phyloP scores from a whole-genome alignment of 2,329 filamentous ascomycete genomes.

The Phyllosticta citriasiana region DNA sequence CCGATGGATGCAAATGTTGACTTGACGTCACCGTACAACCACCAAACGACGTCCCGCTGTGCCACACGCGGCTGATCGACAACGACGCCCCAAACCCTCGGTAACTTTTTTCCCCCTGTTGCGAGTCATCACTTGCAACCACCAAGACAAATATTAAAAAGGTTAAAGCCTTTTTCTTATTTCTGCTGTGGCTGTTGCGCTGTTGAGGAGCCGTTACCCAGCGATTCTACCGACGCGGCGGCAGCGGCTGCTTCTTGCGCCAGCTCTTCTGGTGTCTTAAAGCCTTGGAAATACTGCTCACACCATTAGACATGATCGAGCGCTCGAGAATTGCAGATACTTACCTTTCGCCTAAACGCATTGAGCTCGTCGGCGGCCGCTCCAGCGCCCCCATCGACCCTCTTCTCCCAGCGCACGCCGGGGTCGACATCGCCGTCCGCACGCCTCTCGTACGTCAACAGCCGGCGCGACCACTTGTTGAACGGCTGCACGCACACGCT shows the following conservation, averaged over 20 bases:
- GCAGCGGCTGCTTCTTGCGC: not conserved
- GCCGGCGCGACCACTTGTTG: conserved; percentile 81
- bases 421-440: conserved; percentile 28
- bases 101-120: not conserved
- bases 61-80: not conserved
- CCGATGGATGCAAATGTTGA: not conserved
- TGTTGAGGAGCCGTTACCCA: not conserved
- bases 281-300: conserved; percentile 29
- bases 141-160: not conserved
- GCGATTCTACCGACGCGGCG: not conserved
- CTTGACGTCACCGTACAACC: not conserved
- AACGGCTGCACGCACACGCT: conserved; percentile 77
- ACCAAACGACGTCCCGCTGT: not conserved
- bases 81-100: not conserved
- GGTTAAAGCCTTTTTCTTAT: not conserved
- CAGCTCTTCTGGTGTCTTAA: conserved; percentile 18
- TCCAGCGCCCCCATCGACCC: conserved; percentile 29
- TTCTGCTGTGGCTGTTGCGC: not conserved
- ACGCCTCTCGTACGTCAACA: conserved; percentile 75
- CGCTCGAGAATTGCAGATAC: not conserved
- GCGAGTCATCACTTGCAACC: not conserved
- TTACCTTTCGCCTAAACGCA: conserved; percentile 49
- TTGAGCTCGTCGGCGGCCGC: conserved; percentile 57
- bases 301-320: not conserved
- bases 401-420: conserved; percentile 14